A percentile compares a stretch with the other conserved stretches of the same genome.
These are phyloP conservation scores for Syzygium malaccense DNA, from an alignment of 441 rosid genomes.

Conservation along the genomic window DNA sequence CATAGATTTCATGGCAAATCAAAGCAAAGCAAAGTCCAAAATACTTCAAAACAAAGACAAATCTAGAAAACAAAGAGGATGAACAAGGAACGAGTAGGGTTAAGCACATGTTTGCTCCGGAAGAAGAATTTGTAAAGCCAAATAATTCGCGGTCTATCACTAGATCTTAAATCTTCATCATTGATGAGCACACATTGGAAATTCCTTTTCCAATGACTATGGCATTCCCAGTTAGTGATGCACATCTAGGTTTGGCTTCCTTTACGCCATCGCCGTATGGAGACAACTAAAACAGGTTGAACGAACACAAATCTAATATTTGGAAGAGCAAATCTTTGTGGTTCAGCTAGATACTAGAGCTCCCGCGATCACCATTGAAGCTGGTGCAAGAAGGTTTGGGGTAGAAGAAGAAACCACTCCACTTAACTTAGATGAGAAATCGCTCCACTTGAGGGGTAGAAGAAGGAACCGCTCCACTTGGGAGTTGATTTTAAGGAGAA, in stretches of 20 bases:
- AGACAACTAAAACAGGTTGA: neutral
- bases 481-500: too few species aligned
- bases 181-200: fast-evolving
- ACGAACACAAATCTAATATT: neutral
- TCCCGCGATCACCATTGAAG: fast-evolving
- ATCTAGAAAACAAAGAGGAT: neutral
- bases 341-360: neutral
- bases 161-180: neutral
- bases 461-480: too few species aligned
- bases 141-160: neutral
- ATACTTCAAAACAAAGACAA: fast-evolving
- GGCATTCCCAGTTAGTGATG: fast-evolving
- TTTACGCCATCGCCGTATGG: fast-evolving
- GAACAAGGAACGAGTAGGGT: neutral
- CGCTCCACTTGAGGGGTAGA: too few species aligned
- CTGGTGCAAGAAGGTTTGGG: neutral
- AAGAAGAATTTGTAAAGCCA: neutral
- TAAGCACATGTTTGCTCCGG: neutral
- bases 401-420: too few species aligned
- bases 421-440: too few species aligned
- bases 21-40: fast-evolving
- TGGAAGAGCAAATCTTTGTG: neutral
- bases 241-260: neutral
- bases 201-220: fast-evolving
- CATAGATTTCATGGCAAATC: neutral